Base-by-base conservation (phyloP, 192 early-diverging fungal genomes). In the Entomortierella lignicola region DNA sequence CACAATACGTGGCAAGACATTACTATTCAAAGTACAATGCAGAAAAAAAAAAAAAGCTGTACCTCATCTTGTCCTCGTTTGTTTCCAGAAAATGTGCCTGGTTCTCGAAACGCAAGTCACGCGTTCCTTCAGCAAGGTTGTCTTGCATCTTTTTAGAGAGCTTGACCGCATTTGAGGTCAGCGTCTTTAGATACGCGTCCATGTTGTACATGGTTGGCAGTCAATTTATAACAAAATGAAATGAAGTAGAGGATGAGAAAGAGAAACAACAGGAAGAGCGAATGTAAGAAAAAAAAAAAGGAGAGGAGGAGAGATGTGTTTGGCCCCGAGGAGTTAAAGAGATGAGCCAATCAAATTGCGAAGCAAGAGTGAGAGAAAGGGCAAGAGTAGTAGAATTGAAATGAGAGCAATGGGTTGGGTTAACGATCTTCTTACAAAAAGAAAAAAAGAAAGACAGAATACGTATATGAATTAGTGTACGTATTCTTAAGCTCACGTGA, bases 41-140 rank as follows among this genome's bases (percentile, higher is more conserved):
- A 25, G 41, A 17, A 43, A 43, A 43, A 27, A 31, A 10, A 63
- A 50, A 42, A 42, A 42, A 42, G 39, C 13, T 15, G 34, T 70
- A 66, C 75, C 82, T 69, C 75, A 96, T 88, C 72, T 92, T 89
- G 64, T 92, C 95, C 55, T 98, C 97, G 32, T 93, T 91, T 26
- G 93, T 94, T 66, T 99, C 95, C 83, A 95, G 97, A 71, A 96
- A 92, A 62, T 95, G 91, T 29, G 86, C 84, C 41, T 87, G 85
- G 32, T 85, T 87, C 67, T 88, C 90, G 30, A 95, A 84, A 17
- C 94, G 91, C 58, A 96, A 91, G 55, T 98, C 96, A 66, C 92
- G 90, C 32, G 95, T 92, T 83, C 92, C 93, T 64, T 97, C 95
- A 1, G 94, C 91, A 30, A 99, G 77, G n/a, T 95, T 93, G 77